Conservation (phyloP, 208 protist species). For the Leishmania gerbilli region DNA sequence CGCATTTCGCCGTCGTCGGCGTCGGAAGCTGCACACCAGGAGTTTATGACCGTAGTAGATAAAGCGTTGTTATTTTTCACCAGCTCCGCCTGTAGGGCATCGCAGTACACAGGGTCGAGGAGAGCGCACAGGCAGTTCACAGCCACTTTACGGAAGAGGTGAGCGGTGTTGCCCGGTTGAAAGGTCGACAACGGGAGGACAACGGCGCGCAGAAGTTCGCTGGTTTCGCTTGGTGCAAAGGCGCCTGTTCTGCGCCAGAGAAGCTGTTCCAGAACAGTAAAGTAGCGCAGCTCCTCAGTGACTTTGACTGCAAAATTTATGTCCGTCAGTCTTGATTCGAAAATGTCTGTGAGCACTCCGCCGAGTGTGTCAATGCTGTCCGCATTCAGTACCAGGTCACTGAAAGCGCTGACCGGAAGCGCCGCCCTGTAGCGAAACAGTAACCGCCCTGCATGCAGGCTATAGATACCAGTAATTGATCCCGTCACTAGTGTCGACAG, state of each 20-base stretch:
- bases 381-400: constrained; percentile 64
- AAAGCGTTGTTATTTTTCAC: constrained; percentile 41
- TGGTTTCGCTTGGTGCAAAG: constrained; percentile 44
- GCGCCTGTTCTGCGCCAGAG: constrained; percentile 44
- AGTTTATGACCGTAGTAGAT: constrained; percentile 45
- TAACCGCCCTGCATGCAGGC: constrained; percentile 59
- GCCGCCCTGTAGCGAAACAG: constrained; percentile 58
- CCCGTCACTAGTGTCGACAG: constrained; percentile 75
- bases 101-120: constrained; percentile 33
- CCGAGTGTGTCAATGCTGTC: constrained; percentile 27
- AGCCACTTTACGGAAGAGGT: constrained; percentile 88
- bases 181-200: constrained; percentile 70
- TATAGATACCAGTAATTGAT: constrained; percentile 56
- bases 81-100: constrained; percentile 27
- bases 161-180: constrained; percentile 61
- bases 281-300: constrained; percentile 80
- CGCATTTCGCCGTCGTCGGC: constrained; percentile 88
- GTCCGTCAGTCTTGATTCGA: constrained; percentile 63
- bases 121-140: constrained; percentile 79
- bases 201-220: constrained; percentile 65
- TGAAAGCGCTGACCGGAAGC: constrained; percentile 76
- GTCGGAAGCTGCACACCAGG: constrained; percentile 80
- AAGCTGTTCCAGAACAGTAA: constrained; percentile 72
- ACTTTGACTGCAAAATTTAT: constrained; percentile 74
- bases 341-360: constrained; percentile 53